A percentile compares a stretch with the other conserved stretches of the same genome.
Evolutionary conservation across 176 grass and related monocot species (phyloP).

Genomic region (Rhynchospora tenuis): DNA sequence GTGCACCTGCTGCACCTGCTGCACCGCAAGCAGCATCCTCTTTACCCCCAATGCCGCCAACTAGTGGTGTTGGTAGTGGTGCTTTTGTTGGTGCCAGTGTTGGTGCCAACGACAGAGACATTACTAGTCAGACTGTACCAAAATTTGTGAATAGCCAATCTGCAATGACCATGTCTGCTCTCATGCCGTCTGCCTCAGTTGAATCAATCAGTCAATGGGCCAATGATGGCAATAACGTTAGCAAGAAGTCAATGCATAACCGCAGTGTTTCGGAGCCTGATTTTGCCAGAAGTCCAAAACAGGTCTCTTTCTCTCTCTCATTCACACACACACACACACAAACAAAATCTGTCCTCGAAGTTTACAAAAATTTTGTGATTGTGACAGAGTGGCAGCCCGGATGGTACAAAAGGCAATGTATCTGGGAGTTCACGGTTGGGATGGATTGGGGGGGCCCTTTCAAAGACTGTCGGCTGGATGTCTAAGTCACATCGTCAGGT

Average conservation of each 20-base stretch:
- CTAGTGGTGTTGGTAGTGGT: background rate
- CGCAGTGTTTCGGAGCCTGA: conserved; percentile 96
- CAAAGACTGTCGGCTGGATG: conserved; percentile 77
- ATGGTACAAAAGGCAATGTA: conserved; percentile 40
- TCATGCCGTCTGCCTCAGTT: conserved; percentile 59
- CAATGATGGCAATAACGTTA: conserved; percentile 37
- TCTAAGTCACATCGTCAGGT: conserved; percentile 79
- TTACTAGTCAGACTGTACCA: conserved; percentile 22
- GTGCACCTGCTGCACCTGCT: conserved; percentile 68
- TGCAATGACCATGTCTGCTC: conserved; percentile 65
- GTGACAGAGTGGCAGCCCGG: conserved; percentile 44
- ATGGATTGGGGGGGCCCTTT: conserved; percentile 63
- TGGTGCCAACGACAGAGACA: conserved; percentile 50
- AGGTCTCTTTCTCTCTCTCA: conserved; percentile 35
- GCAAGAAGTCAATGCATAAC: conserved; percentile 58
- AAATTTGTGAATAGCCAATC: conserved; percentile 88
- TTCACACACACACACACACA: background rate
- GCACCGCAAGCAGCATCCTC: conserved; percentile 50
- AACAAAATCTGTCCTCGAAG: background rate
- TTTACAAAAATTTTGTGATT: conserved; percentile 19
- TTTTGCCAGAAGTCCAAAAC: conserved; percentile 79
- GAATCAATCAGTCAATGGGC: conserved; percentile 64
- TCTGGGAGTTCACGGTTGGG: conserved; percentile 71
- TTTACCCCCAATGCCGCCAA: conserved; percentile 59
- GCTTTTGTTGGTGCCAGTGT: conserved; percentile 7